Conservation (phyloP, 495 filamentous ascomycete genomes). For the Penicillium manginii region DNA sequence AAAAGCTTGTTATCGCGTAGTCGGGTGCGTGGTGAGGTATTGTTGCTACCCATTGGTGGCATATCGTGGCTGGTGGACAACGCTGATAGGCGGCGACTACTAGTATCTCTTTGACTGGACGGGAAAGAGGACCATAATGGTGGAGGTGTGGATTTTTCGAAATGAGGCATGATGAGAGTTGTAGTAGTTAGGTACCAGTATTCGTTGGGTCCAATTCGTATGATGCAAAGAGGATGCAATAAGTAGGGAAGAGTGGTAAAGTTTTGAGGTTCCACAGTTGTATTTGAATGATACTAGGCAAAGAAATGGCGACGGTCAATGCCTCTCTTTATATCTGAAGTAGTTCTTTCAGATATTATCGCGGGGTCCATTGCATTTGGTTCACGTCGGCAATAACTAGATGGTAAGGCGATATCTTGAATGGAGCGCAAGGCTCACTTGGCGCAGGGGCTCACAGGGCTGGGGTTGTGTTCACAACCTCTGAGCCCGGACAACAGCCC, state of each 20-base stretch:
- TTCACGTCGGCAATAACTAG: neutral
- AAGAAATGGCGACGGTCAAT: neutral
- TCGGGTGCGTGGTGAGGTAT: slow-evolving; percentile 1
- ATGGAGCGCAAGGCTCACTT: neutral
- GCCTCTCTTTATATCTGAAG: neutral
- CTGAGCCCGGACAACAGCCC: neutral
- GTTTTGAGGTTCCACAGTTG: slow-evolving; percentile 1
- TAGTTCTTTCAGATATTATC: neutral
- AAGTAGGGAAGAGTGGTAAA: neutral
- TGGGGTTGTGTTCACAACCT: neutral
- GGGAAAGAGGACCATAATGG: slow-evolving; percentile 26
- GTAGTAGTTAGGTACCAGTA: no score
- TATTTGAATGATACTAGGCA: neutral
- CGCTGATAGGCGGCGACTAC: slow-evolving; percentile 3
- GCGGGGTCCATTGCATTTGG: neutral
- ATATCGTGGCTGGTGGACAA: neutral
- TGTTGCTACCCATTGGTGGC: slow-evolving; percentile 9
- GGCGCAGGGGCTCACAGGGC: neutral
- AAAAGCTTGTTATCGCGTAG: slow-evolving; percentile 2
- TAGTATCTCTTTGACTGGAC: slow-evolving; percentile 6
- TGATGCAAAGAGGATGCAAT: slow-evolving; percentile 24
- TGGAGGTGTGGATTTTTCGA: slow-evolving; percentile 13
- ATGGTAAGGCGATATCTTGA: neutral
- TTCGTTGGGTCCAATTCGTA: no score
- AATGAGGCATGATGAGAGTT: slow-evolving; percentile 12